These are phyloP conservation scores for Thalassiosira livingstoniorum DNA, from an alignment of 352 stramenopile species.

Conservation along the genomic window DNA sequence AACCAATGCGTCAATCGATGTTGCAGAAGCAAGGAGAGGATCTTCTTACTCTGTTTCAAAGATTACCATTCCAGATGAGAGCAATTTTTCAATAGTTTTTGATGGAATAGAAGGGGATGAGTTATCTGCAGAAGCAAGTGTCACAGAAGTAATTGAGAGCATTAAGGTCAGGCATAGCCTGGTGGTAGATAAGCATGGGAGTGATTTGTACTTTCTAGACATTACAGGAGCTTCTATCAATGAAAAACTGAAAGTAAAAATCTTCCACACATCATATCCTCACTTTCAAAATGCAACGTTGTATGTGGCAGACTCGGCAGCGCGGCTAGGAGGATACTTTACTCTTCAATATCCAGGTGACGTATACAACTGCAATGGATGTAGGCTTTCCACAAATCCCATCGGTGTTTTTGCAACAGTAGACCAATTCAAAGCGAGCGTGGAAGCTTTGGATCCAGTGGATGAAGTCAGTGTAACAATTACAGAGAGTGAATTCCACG, in stretches of 20 bases:
- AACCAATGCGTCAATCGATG: slow-evolving; percentile 58
- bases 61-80: slow-evolving; percentile 40
- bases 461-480: slow-evolving; percentile 79
- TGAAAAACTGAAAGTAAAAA: slow-evolving; percentile 22
- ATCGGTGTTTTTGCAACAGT: slow-evolving; percentile 71
- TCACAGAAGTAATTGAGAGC: slow-evolving; percentile 33
- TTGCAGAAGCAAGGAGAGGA: slow-evolving; percentile 59
- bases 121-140: slow-evolving; percentile 29
- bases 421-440: slow-evolving; percentile 74
- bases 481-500: slow-evolving; percentile 52
- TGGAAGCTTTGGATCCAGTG: slow-evolving; percentile 84
- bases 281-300: slow-evolving; percentile 35
- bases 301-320: slow-evolving; percentile 51
- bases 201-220: slow-evolving; percentile 60
- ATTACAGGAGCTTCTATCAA: slow-evolving; percentile 50
- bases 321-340: slow-evolving; percentile 80
- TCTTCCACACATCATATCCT: slow-evolving; percentile 30
- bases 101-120: slow-evolving; percentile 41
- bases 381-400: slow-evolving; percentile 71
- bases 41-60: slow-evolving; percentile 41
- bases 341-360: slow-evolving; percentile 75
- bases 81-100: slow-evolving; percentile 46
- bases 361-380: slow-evolving; percentile 37
- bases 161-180: too few species aligned
- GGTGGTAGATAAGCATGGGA: slow-evolving; percentile 23